Evolutionary conservation across 176 grass and related monocot genomes (phyloP), one percentile per base, ranked within the genome.

Genomic region (Phoenix roebelenii): DNA sequence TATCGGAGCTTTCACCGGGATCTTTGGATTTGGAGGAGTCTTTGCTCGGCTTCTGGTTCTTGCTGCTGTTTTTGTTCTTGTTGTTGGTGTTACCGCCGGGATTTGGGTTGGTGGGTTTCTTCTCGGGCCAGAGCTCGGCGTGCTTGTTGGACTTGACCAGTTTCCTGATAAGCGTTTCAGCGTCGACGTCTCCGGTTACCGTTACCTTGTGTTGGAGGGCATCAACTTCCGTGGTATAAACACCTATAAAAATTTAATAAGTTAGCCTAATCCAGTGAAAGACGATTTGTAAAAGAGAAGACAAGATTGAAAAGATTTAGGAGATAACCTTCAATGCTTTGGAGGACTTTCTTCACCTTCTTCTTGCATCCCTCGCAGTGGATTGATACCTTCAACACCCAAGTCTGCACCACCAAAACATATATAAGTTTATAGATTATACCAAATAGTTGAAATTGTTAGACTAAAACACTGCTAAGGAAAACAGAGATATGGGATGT

Each of bases 81-180:
- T 25, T 15, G 17, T 25, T 12, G 5, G 15, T 18, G 52, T 10
- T 28, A 22, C 16, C 16, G 15, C 64, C 54, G 20, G 72, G 59
- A 26, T 20, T 72, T 49, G 81, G 86, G 50, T 62, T 66, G 49
- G 66, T 35, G 19, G 64, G 61, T 23, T 39, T 52, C 50, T 35
- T 60, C 30, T 79, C 71, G 0, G 63, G 67, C 85, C 60, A 85
- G 2, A 54, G 75, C 60, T 80, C 72, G 1, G 87, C 87, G n/a
- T 74, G 79, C 65, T 85, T 90, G 50, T 75, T 71, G 49, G 87
- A 85, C 64, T 83, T 90, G 18, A 39, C 67, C 44, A 90, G 6
- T 75, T 78, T 85, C 15, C 68, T 63, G 12, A 90, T 17, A 15
- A 90, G 75, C 19, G 67, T 15, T 29, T 51, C 67, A 61, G 79